phyloP scores from a whole-genome alignment of 805 yeast genomes.

The Metschnikowia dekortorum region DNA sequence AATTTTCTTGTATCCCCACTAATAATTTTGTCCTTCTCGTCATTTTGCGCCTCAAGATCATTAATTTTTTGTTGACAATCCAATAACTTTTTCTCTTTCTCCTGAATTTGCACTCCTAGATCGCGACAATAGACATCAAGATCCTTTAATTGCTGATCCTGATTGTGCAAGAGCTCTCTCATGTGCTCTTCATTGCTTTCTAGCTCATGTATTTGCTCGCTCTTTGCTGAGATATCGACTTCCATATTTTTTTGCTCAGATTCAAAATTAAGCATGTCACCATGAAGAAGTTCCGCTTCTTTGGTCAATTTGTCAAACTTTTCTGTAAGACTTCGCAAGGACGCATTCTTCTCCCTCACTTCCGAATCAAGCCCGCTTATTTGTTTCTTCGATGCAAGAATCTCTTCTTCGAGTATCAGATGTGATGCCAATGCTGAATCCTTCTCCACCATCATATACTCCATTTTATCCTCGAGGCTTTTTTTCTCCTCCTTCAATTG shows the following conservation, averaged over 20 bases:
- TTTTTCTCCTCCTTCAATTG: background rate
- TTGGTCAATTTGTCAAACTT: constrained; percentile 12
- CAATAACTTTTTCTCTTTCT: constrained; percentile 3
- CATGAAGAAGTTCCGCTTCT: constrained; percentile 15
- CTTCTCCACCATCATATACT: background rate
- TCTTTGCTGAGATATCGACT: constrained; percentile 4
- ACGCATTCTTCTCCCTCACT: constrained; percentile 19
- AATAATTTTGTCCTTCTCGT: constrained; percentile 29
- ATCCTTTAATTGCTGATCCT: background rate
- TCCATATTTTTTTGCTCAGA: constrained; percentile 13
- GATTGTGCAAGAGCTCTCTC: constrained; percentile 2
- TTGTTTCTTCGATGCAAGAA: background rate
- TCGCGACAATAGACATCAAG: background rate
- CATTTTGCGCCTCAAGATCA: constrained; percentile 27
- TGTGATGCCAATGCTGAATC: background rate
- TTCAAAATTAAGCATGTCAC: constrained; percentile 16
- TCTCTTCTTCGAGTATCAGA: background rate
- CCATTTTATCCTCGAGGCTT: background rate
- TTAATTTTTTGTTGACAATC: constrained; percentile 18
- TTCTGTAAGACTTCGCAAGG: constrained; percentile 18
- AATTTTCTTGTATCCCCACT: constrained; percentile 28
- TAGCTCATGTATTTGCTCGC: background rate
- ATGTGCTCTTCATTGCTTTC: constrained; percentile 7
- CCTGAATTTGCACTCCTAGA: constrained; percentile 6
- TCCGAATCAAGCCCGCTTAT: constrained; percentile 12